phyloP scores from a whole-genome alignment of 345 rosid genomes.

The Dipteronia sinensis region DNA sequence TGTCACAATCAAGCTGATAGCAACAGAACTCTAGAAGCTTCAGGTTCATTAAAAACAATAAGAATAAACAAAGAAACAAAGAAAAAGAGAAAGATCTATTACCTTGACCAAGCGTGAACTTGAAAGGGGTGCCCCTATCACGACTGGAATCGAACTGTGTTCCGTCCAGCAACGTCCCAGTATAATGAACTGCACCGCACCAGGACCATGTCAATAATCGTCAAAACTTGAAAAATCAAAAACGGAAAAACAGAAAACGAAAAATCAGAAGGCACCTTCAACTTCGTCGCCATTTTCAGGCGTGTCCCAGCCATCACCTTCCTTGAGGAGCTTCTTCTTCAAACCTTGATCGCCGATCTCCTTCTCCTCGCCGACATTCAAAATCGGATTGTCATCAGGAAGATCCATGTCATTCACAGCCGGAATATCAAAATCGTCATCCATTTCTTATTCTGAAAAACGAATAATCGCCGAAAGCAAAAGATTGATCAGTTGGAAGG shows the following conservation, averaged over 20 bases:
- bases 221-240: neutral
- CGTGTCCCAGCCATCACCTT: constrained; percentile 70
- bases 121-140: constrained; percentile 82
- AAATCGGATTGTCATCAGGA: constrained; percentile 32
- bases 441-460: constrained; percentile 37
- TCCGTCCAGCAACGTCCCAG: constrained; percentile 92
- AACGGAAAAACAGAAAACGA: neutral
- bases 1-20: no score
- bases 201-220: neutral
- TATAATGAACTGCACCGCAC: constrained; percentile 51
- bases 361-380: constrained; percentile 72
- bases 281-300: constrained; percentile 82
- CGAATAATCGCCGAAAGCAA: neutral
- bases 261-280: constrained; percentile 48
- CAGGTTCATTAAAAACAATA: neutral
- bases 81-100: neutral
- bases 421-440: constrained; percentile 61
- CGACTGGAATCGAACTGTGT: constrained; percentile 93
- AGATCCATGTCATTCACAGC: constrained; percentile 47
- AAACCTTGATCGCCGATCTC: constrained; percentile 75
- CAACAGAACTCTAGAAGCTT: neutral
- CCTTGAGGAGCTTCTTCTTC: constrained; percentile 86
- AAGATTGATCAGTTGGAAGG: neutral
- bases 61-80: no score
- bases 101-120: constrained; percentile 97